Base-by-base conservation (phyloP, 345 rosid genomes). In the Balakata baccata region DNA sequence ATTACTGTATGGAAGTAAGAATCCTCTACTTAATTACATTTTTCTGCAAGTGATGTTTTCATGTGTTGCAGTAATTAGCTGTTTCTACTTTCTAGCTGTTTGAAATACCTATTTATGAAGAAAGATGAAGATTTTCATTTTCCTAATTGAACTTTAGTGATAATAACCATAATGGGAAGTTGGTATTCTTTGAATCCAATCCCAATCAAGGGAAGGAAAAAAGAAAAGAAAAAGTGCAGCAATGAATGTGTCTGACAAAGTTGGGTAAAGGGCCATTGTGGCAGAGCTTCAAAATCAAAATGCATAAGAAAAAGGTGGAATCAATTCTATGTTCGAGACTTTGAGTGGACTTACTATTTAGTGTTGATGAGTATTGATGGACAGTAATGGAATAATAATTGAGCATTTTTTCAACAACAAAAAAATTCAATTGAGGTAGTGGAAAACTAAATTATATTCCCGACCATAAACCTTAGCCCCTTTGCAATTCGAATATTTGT, bases 191-290 rank as follows among this genome's bases (percentile, higher is more conserved):
- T 37, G 60, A 68, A 34, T 17, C 61, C 54, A 41, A 16, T 53
- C 8, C 16, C 61, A 64, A 18, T 56, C n/a, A 18, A 38, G 22
- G 63, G 60, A 49, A 39, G 22, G 38, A 66, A 13, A 46, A 64
- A 2, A 37, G 8, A 8, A 68, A 68, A 41, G 72, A 20, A 57
- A 56, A 39, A 41, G 70, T 66, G n/a, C 34, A 46, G 18, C 8
- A 20, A 70, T 70, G 74, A 59, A 56, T 46, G 38, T 56, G 54
- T 58, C 14, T 16, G 71, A 51, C 43, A 68, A 68, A 68, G 47
- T 34, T 34, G 25, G 60, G 11, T 3, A 49, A 66, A 64, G 7
- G 68, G 37, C 20, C 6, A 46, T 0, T 18, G 6, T 6, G 46
- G 47, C 47, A 16, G 46, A 13, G 34, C 11, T 58, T 14, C 57